A percentile compares a stretch with the other conserved stretches of the same genome.
Evolutionary conservation across 2,329 filamentous ascomycete genomes (phyloP).

Genomic region (Trichoderma hamatum): DNA sequence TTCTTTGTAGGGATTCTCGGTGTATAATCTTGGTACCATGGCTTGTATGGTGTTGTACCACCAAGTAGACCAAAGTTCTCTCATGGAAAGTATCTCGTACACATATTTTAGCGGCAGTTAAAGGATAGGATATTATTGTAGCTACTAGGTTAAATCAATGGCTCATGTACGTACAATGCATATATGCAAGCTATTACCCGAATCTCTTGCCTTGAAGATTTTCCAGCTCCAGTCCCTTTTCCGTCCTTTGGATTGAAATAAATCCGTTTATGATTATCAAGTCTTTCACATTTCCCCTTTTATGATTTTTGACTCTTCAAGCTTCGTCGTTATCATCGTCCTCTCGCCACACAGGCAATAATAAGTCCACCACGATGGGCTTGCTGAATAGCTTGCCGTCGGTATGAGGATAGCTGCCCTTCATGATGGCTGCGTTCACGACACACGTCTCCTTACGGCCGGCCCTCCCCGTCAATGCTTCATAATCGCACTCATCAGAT

Average conservation of each 20-base stretch:
- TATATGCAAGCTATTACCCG: constrained; percentile 8
- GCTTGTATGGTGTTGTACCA: not conserved
- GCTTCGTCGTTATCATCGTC: constrained; percentile 16
- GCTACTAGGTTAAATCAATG: not conserved
- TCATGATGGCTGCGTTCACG: constrained; percentile 78
- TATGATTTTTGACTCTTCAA: not conserved
- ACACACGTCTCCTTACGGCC: constrained; percentile 71
- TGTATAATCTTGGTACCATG: not conserved
- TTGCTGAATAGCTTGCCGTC: constrained; percentile 71
- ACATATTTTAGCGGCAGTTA: not conserved
- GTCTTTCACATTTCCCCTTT: not conserved
- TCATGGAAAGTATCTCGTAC: not conserved
- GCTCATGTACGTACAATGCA: not conserved
- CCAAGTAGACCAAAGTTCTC: not conserved
- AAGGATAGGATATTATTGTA: not conserved
- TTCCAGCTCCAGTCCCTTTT: not conserved
- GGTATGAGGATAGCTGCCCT: constrained; percentile 64
- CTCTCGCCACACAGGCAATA: constrained; percentile 59
- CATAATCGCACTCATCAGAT: constrained; percentile 46
- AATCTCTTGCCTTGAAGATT: not conserved
- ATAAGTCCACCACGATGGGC: constrained; percentile 81
- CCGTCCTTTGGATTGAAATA: not conserved
- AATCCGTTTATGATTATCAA: not conserved
- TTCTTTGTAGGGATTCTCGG: not conserved
- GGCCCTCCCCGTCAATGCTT: constrained; percentile 46